phyloP scores from a whole-genome alignment of 495 filamentous ascomycete species.

The Entonaema liquescens region DNA sequence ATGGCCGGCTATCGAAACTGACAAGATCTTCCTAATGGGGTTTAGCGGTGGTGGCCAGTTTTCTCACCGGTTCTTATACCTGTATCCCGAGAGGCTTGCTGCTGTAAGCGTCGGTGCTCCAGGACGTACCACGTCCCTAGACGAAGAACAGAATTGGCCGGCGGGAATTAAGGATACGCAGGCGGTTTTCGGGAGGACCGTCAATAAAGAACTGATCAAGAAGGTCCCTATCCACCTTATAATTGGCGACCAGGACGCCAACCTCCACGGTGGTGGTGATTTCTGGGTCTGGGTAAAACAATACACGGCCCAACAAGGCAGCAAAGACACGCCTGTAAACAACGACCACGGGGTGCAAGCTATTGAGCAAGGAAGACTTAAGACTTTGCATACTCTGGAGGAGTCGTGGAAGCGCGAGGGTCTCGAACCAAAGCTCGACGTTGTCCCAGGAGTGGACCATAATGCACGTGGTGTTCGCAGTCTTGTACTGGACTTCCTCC shows the following conservation, averaged over 20 bases:
- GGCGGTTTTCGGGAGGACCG: slow-evolving; percentile 25
- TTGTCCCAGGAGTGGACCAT: slow-evolving; percentile 32
- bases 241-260: slow-evolving; percentile 33
- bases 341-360: background rate
- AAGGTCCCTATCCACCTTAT: slow-evolving; percentile 41
- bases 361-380: slow-evolving; percentile 25
- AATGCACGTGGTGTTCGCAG: slow-evolving; percentile 30
- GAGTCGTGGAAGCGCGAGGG: slow-evolving; percentile 30
- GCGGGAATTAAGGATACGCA: slow-evolving; percentile 36
- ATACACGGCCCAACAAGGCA: slow-evolving; percentile 8
- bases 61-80: slow-evolving; percentile 43
- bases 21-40: slow-evolving; percentile 42
- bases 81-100: slow-evolving; percentile 42
- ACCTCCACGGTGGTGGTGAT: slow-evolving; percentile 30
- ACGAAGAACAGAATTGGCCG: slow-evolving; percentile 37
- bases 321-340: background rate
- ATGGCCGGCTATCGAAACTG: slow-evolving; percentile 42
- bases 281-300: slow-evolving; percentile 41
- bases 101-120: slow-evolving; percentile 44
- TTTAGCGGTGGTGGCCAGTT: slow-evolving; percentile 48
- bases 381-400: slow-evolving; percentile 18
- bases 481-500: slow-evolving; percentile 22
- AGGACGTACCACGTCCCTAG: slow-evolving; percentile 32
- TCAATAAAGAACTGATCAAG: slow-evolving; percentile 32
- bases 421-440: slow-evolving; percentile 30